Percentiles rank a stretch among this genome's conserved stretches.
These are phyloP conservation scores for Phytophthora uliginosa DNA, from an alignment of 352 stramenopile species.

Conservation along the genomic window DNA sequence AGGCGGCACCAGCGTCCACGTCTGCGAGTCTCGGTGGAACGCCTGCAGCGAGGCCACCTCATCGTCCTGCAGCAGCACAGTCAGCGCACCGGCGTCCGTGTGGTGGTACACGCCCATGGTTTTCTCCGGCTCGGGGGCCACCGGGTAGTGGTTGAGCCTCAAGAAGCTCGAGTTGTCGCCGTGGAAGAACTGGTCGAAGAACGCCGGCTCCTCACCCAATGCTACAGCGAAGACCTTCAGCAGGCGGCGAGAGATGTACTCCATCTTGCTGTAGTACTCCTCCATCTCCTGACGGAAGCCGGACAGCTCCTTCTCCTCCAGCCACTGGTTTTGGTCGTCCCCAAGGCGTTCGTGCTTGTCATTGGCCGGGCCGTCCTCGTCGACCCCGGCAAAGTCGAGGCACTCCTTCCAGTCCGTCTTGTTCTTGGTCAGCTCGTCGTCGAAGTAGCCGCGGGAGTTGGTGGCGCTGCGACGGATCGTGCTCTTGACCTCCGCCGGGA, in stretches of 20 bases:
- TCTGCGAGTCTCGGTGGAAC: slow-evolving; percentile 53
- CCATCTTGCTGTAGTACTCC: slow-evolving; percentile 55
- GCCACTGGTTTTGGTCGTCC: slow-evolving; percentile 91
- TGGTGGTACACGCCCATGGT: slow-evolving; percentile 67
- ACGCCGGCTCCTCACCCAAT: slow-evolving; percentile 49
- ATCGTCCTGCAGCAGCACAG: slow-evolving; percentile 71
- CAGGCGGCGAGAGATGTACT: slow-evolving; percentile 62
- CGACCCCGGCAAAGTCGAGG: slow-evolving; percentile 62
- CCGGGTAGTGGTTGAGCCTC: slow-evolving; percentile 94
- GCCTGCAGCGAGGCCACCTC: slow-evolving; percentile 63
- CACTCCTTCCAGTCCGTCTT: slow-evolving; percentile 94
- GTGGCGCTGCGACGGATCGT: slow-evolving; percentile 69
- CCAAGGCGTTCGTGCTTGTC: slow-evolving; percentile 79
- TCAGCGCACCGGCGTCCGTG: slow-evolving; percentile 68
- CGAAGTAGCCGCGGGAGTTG: slow-evolving; percentile 95
- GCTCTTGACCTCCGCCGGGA: slow-evolving; percentile 71
- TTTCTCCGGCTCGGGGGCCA: slow-evolving; percentile 47
- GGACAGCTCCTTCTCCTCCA: slow-evolving; percentile 47
- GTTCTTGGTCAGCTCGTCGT: slow-evolving; percentile 96
- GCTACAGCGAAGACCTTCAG: slow-evolving; percentile 67
- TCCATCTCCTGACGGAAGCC: slow-evolving; percentile 62
- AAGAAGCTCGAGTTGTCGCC: slow-evolving; percentile 91
- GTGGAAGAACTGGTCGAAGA: slow-evolving; percentile 74
- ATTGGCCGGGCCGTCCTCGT: slow-evolving; percentile 49
- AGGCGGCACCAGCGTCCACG: slow-evolving; percentile 59